Percentiles rank a stretch among this genome's conserved stretches.
These are phyloP conservation scores for Phytophthora citricola DNA, from an alignment of 352 stramenopile genomes.

Conservation along the genomic window DNA sequence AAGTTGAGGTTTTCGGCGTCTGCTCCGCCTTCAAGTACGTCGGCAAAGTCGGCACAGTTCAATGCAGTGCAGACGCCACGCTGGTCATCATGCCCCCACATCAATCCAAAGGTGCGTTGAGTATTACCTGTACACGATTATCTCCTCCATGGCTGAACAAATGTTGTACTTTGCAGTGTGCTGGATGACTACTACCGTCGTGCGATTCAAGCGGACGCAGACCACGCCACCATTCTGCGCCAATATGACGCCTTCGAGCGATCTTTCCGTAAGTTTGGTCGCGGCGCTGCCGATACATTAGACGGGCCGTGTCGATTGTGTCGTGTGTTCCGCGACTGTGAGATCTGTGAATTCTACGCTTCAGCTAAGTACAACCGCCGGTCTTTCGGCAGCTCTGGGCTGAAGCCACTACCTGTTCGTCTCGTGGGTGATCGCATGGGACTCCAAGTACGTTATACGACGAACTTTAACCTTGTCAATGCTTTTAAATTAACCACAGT, in stretches of 20 bases:
- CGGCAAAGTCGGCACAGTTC: constrained; percentile 77
- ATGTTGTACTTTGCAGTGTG: constrained; percentile 29
- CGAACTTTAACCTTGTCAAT: background rate
- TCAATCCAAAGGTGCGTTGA: constrained; percentile 59
- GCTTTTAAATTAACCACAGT: too few species aligned
- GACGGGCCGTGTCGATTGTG: constrained; percentile 77
- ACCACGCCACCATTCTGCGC: constrained; percentile 90
- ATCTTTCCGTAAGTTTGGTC: constrained; percentile 79
- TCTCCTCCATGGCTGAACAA: background rate
- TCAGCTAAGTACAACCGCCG: constrained; percentile 42
- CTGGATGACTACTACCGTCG: constrained; percentile 88
- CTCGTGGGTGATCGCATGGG: constrained; percentile 62
- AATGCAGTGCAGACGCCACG: constrained; percentile 90
- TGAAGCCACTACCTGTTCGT: constrained; percentile 34
- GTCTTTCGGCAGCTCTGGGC: constrained; percentile 22
- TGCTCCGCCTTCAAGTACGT: constrained; percentile 87
- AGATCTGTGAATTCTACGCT: constrained; percentile 87
- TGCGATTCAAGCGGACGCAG: constrained; percentile 90
- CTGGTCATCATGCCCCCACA: constrained; percentile 83
- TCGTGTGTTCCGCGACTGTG: constrained; percentile 81
- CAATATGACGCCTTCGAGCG: constrained; percentile 90
- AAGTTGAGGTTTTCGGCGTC: constrained; percentile 93
- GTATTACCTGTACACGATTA: background rate
- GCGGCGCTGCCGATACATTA: constrained; percentile 39
- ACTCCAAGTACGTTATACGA: constrained; percentile 42